Conservation (phyloP, 2,329 filamentous ascomycete genomes). For the Lecanosticta acicola region DNA sequence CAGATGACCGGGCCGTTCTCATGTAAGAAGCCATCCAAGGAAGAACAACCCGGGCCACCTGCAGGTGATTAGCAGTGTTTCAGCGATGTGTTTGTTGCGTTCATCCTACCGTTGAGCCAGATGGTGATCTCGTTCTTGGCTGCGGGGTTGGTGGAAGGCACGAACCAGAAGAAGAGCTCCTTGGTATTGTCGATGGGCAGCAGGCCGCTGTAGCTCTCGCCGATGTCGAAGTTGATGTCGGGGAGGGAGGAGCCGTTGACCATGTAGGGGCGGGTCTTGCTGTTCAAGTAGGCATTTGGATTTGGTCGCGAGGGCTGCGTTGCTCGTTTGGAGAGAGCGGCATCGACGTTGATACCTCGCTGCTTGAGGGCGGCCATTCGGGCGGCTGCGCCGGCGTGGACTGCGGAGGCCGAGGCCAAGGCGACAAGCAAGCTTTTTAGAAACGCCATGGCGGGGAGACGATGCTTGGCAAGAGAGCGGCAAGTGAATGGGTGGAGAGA, state of each 20-base stretch:
- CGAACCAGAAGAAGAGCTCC: slow-evolving; percentile 46
- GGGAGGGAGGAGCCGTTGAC: slow-evolving; percentile 27
- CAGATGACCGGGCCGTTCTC: slow-evolving; percentile 35
- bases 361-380: not conserved
- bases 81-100: not conserved
- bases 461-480: not conserved
- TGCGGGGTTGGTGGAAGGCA: slow-evolving; percentile 42
- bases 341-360: not conserved
- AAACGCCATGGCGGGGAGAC: not conserved
- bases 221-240: slow-evolving; percentile 31
- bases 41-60: slow-evolving; percentile 23
- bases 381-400: slow-evolving; percentile 1
- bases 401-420: not conserved
- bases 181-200: slow-evolving; percentile 33
- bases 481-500: no score
- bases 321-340: not conserved
- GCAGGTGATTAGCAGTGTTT: not conserved
- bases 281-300: slow-evolving; percentile 8
- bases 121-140: slow-evolving; percentile 38
- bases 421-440: not conserved
- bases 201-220: slow-evolving; percentile 31
- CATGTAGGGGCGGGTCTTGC: slow-evolving; percentile 9
- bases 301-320: slow-evolving; percentile 3
- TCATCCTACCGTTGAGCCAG: slow-evolving; percentile 19
- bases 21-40: slow-evolving; percentile 20